These are phyloP conservation scores for Immersiporthe knoxdaviesiana DNA, from an alignment of 2,329 filamentous ascomycete genomes.

Conservation along the genomic window DNA sequence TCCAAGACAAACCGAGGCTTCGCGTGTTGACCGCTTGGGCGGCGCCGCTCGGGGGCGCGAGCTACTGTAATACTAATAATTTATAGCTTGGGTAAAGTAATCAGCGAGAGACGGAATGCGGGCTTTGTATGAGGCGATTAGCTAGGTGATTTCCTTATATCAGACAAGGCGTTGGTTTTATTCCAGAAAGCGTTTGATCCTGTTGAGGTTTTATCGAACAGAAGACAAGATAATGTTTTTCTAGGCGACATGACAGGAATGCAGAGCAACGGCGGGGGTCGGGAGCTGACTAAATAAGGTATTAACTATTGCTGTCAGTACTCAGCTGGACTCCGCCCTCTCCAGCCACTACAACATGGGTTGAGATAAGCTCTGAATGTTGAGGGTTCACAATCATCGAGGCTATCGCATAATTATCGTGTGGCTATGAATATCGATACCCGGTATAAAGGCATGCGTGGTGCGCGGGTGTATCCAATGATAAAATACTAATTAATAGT, in stretches of 20 bases:
- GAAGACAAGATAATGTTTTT: background rate
- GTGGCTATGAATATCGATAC: background rate
- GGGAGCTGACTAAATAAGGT: background rate
- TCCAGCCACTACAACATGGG: background rate
- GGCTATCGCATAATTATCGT: background rate
- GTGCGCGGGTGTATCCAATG: too few species aligned
- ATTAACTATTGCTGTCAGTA: too few species aligned
- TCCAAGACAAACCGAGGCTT: too few species aligned
- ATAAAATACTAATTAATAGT: too few species aligned
- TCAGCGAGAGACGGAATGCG: too few species aligned
- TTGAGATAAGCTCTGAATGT: background rate
- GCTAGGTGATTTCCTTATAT: too few species aligned
- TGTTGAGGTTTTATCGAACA: background rate
- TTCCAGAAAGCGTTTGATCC: background rate
- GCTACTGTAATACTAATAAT: too few species aligned
- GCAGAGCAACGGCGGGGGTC: background rate
- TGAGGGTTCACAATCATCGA: background rate
- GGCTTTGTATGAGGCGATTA: background rate
- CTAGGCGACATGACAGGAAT: background rate
- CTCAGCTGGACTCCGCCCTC: background rate
- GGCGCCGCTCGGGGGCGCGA: too few species aligned
- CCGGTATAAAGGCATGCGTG: too few species aligned
- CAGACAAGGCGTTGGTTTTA: too few species aligned
- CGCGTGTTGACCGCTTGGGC: too few species aligned
- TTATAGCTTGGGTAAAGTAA: too few species aligned